Base-by-base conservation (phyloP, 1,139 yeast species). In the Pichia sp. region DNA sequence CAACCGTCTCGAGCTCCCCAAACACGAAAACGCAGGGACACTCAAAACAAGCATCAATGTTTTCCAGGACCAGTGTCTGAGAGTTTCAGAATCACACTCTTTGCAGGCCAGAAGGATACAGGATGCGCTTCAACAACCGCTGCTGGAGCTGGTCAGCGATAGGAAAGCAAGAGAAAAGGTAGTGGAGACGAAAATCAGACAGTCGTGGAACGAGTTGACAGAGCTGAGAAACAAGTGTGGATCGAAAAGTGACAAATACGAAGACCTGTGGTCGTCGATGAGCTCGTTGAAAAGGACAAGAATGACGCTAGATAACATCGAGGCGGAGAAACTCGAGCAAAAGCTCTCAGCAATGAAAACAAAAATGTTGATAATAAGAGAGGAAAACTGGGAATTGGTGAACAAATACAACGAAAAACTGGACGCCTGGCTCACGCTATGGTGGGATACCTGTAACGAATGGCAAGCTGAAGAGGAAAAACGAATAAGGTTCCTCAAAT, bases 381-480 rank as follows among this genome's bases (percentile, higher is more conserved):
- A 79, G 49, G 83, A 82, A 51, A 88, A 87, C 66, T 84, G 82
- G 66, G 70, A 78, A 23, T 76, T 84, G 2, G 75, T 87, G 44
- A 73, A 80, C 30, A 78, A 78, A 44, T 81, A 83, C 60, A 84
- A 84, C 46, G 87, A 85, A 54, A 72, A 87, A n/a, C 79, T 82
- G 61, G 87, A 84, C 45, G 74, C 79, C 6, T 93, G 92, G 87
- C 78, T 82, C 55, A 73, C 81, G 45, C 96, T 90, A 63, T 93
- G 99, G 99, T 76, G 79, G 53, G 71, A 75, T 23, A 77, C 89
- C 0, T 79, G 92, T 47, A 81, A 78, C 59, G 84, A 82, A 61
- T 76, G 89, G 58, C 95, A 92, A 70, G 82, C 77, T 57, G 72
- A 89, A 59, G 99, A 93, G 67, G 81, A 81, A 51, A 90, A 88